These are phyloP conservation scores for Leucosporidium creatinivorum DNA, from an alignment of 768 basidiomycete species.

Conservation along the genomic window DNA sequence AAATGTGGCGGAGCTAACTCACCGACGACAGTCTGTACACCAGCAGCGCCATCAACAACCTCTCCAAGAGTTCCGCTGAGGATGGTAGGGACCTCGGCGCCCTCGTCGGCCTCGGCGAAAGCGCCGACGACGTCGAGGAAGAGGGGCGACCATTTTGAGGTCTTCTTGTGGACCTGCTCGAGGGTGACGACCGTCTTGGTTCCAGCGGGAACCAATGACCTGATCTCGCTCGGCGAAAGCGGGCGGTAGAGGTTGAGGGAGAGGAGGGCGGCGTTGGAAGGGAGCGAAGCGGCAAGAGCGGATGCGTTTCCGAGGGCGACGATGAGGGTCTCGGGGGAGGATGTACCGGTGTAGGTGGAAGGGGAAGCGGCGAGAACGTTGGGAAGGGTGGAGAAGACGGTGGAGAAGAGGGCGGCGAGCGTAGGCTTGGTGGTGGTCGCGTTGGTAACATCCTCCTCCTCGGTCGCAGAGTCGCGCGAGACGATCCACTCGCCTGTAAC, in stretches of 20 bases:
- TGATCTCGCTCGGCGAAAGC: slow-evolving; percentile 53
- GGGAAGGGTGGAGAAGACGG: slow-evolving; percentile 41
- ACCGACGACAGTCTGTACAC: slow-evolving; percentile 46
- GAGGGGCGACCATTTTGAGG: slow-evolving; percentile 78
- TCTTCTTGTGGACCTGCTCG: slow-evolving; percentile 68
- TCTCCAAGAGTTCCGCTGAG: slow-evolving; percentile 60
- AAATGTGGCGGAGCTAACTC: slow-evolving; percentile 39
- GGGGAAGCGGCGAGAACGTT: slow-evolving; percentile 48
- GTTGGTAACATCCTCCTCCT: background rate
- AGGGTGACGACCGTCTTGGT: slow-evolving; percentile 66
- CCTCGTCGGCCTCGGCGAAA: slow-evolving; percentile 53
- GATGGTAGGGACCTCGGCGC: slow-evolving; percentile 47
- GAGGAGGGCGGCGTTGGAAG: slow-evolving; percentile 36
- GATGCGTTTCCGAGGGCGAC: slow-evolving; percentile 56
- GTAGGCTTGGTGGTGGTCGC: slow-evolving; percentile 36
- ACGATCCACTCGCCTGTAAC: slow-evolving; percentile 18
- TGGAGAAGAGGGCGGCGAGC: slow-evolving; percentile 28
- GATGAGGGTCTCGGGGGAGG: slow-evolving; percentile 59
- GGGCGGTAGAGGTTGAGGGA: slow-evolving; percentile 62
- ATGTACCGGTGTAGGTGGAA: slow-evolving; percentile 50
- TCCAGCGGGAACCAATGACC: slow-evolving; percentile 56
- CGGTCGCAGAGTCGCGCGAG: background rate
- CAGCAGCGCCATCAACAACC: slow-evolving; percentile 38
- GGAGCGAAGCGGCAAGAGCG: slow-evolving; percentile 51
- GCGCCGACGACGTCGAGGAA: slow-evolving; percentile 73